phyloP scores from a whole-genome alignment of 2,329 filamentous ascomycete species.

The Calonectria ilicicola region DNA sequence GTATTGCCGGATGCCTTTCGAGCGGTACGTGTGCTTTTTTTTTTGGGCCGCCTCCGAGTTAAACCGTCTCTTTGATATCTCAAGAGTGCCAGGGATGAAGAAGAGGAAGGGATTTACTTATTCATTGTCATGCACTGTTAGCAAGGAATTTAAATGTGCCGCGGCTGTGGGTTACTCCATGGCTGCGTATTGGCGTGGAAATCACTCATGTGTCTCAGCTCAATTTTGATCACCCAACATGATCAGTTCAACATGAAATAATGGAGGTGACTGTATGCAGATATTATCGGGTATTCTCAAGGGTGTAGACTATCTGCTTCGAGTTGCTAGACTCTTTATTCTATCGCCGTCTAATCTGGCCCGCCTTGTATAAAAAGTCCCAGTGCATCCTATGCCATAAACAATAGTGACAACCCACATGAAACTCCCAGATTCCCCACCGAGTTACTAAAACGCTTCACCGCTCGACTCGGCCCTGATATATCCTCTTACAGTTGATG shows the following conservation, averaged over 20 bases:
- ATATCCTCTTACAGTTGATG: conserved; percentile 37
- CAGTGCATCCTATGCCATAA: conserved; percentile 41
- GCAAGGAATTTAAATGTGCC: neutral
- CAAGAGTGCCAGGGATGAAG: neutral
- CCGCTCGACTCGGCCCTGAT: conserved; percentile 44
- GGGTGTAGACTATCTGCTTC: conserved; percentile 23
- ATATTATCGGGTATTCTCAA: conserved; percentile 14
- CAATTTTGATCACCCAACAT: neutral
- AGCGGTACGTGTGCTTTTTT: neutral
- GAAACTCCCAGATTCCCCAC: conserved; percentile 42
- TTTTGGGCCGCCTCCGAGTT: neutral
- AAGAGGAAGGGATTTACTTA: neutral
- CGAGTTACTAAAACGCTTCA: conserved; percentile 44
- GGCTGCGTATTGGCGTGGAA: too few relatives aligned
- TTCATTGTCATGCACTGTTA: neutral
- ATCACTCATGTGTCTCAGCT: neutral
- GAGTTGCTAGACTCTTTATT: conserved; percentile 23
- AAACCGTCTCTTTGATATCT: neutral
- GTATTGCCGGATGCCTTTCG: neutral
- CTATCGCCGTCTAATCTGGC: conserved; percentile 29
- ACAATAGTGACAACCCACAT: conserved; percentile 40
- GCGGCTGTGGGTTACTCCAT: neutral
- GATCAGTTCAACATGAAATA: neutral
- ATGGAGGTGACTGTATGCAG: conserved; percentile 1
- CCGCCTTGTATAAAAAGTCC: conserved; percentile 33